Evolutionary conservation across 495 filamentous ascomycete genomes (phyloP).

Genomic region (Sordaria brevicollis): DNA sequence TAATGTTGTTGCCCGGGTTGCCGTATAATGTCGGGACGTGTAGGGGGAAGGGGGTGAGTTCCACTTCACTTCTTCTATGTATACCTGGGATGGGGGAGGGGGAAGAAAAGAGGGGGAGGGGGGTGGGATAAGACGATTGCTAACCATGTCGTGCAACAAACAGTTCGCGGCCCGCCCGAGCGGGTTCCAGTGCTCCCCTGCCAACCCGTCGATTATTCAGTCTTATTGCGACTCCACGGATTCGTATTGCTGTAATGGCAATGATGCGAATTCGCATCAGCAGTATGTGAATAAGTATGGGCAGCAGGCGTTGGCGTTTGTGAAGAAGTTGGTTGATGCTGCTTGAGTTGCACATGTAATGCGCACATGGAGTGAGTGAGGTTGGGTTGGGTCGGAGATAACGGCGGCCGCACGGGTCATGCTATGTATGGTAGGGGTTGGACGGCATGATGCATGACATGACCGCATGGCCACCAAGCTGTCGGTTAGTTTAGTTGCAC

Average conservation of each 20-base stretch:
- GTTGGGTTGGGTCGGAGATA: background rate
- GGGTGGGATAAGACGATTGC: background rate
- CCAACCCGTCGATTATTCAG: slow-evolving; percentile 39
- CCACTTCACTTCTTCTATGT: too few species aligned
- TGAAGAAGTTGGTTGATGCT: slow-evolving; percentile 19
- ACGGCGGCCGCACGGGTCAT: background rate
- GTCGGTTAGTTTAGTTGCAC: background rate
- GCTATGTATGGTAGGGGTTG: too few species aligned
- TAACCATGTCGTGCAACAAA: background rate
- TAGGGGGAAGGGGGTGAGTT: slow-evolving; percentile 43
- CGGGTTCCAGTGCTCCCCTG: slow-evolving; percentile 46
- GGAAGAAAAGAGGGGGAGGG: background rate
- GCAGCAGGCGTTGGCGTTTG: slow-evolving; percentile 23
- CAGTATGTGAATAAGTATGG: slow-evolving; percentile 46
- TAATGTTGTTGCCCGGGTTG: slow-evolving; percentile 37
- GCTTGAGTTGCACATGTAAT: too few species aligned
- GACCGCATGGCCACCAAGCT: background rate
- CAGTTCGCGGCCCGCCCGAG: slow-evolving; percentile 48
- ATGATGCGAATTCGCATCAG: slow-evolving; percentile 46
- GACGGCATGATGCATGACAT: background rate
- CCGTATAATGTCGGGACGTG: slow-evolving; percentile 55
- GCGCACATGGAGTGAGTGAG: too few species aligned
- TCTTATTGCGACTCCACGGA: slow-evolving; percentile 55
- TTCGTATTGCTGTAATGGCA: slow-evolving; percentile 58
- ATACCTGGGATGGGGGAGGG: slow-evolving; percentile 49